Evolutionary conservation across 1,284 basidiomycete species (phyloP), one percentile per base, ranked within the genome.

Genomic region (Leccinum fuscescens): DNA sequence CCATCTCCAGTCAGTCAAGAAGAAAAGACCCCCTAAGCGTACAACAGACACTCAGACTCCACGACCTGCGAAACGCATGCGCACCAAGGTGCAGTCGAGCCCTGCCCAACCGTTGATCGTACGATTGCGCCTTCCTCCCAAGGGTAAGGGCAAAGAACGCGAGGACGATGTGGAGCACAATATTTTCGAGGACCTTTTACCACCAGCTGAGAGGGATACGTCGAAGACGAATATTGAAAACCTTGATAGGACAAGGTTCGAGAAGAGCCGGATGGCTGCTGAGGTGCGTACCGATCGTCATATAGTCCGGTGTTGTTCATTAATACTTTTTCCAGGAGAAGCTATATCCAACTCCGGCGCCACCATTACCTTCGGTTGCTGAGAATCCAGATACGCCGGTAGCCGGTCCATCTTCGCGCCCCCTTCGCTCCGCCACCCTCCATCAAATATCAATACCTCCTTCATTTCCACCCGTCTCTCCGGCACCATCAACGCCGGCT

Each of bases 181-280:
- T n/a, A 79, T 94, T 60, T 93, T 96, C 75, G 90, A 96, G 59
- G 91, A 95, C 44, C 79, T 96, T 58, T 79, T 98, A 56, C 76
- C 74, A 15, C 78, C 81, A 0, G 78, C 81, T 14, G 91, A 98
- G 57, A 86, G 94, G 29, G 92, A 94, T 72, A 90, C 83, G 29
- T 77, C 80, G 17, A 87, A 85, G 65, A 95, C 94, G n/a, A 73
- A 76, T 5, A 86, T 95, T 42, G 73, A 75, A 1, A 75, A 76
- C n/a, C 69, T 72, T 8, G 96, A 99, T 73, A 90, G 91, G 69
- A 75, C 82, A 55, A 80, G 84, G 48, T 98, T 93, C 71, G 90
- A 96, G 64, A 80, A 80, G 63, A 91, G 89, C 68, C 82, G 89
- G 57, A 69, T 79, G 44, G 73, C 79, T 12, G 91, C 93, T 33